Evolutionary conservation across 306 rosid species (phyloP), one percentile per base, ranked within the genome.

Genomic region (Begonia fuchsioides): DNA sequence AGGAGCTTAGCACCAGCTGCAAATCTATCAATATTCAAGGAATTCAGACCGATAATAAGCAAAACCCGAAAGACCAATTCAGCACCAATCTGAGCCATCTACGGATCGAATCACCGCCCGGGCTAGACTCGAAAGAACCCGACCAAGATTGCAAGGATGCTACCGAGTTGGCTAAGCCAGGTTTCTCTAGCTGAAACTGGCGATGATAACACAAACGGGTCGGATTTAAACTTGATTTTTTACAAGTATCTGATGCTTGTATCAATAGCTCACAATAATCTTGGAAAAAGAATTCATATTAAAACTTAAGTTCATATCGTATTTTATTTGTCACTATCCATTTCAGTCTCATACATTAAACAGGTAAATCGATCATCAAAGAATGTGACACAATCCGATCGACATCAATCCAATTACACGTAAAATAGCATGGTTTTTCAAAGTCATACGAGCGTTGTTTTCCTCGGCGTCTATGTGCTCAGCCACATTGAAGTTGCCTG

Each of bases 111-210:
- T 51, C 78, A 48, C 17, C 73, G 70, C 15, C 61, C 61, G 51
- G 70, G 53, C 17, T 67, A 70, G 13, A 69, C 68, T 50, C 71
- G 67, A 59, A 70, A 65, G 59, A 12, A 6, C 18, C 45, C 62
- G n/a, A 65, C 38, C 53, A 66, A 56, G 57, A 49, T 44, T 49
- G 49, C 32, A 13, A 76, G 71, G 49, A 64, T 66, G 15, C 67
- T 74, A 43, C 93, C 86, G 5, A 78, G 93, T 63, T 76, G 95
- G 62, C 59, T 81, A 10, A 86, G 93, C 69, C 78, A 76, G 57
- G 88, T 78, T 67, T 78, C 88, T 13, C 48, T 78, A 56, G 78
- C 70, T 65, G 87, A 81, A 26, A 26, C 35, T 26, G 8, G 0
- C 35, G 4, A 26, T 26, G 35, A 26, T 26, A 26, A 4, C 35